Base-by-base conservation (phyloP, 108 stramenopile species). In the Cyclostephanos invisitatus region DNA sequence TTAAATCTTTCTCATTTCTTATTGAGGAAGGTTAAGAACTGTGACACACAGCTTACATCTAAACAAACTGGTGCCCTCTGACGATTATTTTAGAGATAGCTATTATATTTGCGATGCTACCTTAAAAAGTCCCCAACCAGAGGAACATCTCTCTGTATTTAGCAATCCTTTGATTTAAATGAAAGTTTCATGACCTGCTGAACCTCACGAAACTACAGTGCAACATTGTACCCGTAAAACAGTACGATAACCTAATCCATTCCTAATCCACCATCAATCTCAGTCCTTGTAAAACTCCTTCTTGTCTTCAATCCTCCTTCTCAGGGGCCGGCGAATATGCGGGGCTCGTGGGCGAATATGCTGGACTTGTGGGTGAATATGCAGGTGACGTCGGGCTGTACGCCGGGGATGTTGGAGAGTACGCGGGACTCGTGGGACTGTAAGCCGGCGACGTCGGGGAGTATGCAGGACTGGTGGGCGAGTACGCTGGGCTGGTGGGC, bases 401-500 rank as follows among this genome's bases (percentile, higher is more conserved):
- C 14, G 84, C 84, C 10, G 93, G 92, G 37, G 67, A 80, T 2
- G 91, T 93, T 7, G 92, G 94, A 5, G 77, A 83, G 67, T 97
- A 95, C 3, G 84, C 88, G 62, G 98, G 97, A 57, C 78, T 81
- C 6, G 92, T 93, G 3, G 94, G 92, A 14, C 63, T 64, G 62
- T 85, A 91, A 1, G 92, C 90, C 12, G 96, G 95, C 32, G 74
- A 81, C 4, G 93, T 93, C 2, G 96, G 96, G 9, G 80, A 81
- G 77, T 96, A 97, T n/a, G 87, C 90, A 7, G 97, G 98, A 50
- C 79, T 82, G 20, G 93, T 95, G 1, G 95, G 95, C 28, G 80
- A 80, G 50, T 86, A 92, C 0, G 92, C 91, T 24, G 87, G 76
- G 28, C 58, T 50, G 18, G 53, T 51, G 3, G 47, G 28, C 25